Conservation (phyloP, 2,329 filamentous ascomycete genomes). For the Didymella keratinophila region DNA sequence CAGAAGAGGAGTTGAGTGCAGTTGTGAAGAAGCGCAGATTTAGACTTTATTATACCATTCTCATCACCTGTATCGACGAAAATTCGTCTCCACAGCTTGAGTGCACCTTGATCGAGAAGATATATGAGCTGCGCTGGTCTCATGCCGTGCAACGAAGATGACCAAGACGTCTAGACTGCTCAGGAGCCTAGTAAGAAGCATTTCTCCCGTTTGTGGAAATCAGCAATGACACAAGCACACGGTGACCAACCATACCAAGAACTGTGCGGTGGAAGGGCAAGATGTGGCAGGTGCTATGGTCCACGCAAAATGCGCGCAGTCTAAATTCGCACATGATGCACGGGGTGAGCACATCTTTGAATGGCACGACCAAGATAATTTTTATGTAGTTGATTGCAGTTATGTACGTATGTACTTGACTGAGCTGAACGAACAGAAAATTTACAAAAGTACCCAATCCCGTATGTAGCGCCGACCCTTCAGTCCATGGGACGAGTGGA, state of each 20-base stretch:
- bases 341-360: neutral
- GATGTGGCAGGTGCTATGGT: neutral
- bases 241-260: neutral
- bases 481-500: conserved; percentile 18
- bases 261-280: neutral
- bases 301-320: neutral
- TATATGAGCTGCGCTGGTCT: neutral
- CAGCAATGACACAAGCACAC: neutral
- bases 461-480: conserved; percentile 15
- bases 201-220: neutral
- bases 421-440: neutral
- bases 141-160: neutral
- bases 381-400: neutral
- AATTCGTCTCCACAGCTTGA: neutral
- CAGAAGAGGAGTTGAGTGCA: neutral
- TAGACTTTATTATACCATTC: neutral
- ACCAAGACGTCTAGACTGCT: neutral
- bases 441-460: neutral
- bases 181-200: neutral
- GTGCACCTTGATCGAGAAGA: neutral
- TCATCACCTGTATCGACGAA: neutral
- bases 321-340: neutral
- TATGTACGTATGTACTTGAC: neutral
- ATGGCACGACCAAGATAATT: neutral
- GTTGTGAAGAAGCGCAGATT: neutral